These are phyloP conservation scores for Aspergillus neotritici DNA, from an alignment of 2,329 filamentous ascomycete species.

Conservation along the genomic window DNA sequence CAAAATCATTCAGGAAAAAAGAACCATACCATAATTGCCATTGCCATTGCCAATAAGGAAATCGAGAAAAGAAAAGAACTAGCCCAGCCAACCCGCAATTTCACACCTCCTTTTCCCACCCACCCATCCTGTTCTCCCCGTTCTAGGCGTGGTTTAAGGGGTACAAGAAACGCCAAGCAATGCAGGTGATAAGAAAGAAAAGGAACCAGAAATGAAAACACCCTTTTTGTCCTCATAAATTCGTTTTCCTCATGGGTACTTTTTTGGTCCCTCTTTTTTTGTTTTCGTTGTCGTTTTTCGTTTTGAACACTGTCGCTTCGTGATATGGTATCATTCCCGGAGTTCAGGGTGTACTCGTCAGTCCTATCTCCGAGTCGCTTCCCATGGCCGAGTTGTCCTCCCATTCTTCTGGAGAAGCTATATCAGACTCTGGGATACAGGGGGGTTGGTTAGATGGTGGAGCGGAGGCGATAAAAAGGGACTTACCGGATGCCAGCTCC, in stretches of 20 bases:
- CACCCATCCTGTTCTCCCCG: background rate
- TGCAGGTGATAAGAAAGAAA: constrained; percentile 16
- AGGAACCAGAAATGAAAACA: constrained; percentile 2
- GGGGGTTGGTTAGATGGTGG: constrained; percentile 17
- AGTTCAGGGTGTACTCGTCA: constrained; percentile 32
- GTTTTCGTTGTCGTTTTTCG: too few species aligned
- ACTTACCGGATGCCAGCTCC: constrained; percentile 37
- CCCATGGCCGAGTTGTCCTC: constrained; percentile 38
- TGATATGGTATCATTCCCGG: constrained; percentile 13
- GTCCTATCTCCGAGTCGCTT: constrained; percentile 38
- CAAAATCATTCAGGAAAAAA: background rate
- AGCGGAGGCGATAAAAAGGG: constrained; percentile 14
- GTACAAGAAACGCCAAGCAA: constrained; percentile 20
- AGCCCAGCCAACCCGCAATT: too few species aligned
- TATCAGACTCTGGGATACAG: constrained; percentile 33
- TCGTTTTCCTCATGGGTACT: constrained; percentile 21
- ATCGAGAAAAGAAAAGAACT: too few species aligned
- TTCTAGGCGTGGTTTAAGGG: constrained; percentile 1
- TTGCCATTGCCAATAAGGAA: too few species aligned
- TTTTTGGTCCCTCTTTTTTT: too few species aligned
- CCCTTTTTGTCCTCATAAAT: constrained; percentile 14
- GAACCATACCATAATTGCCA: too few species aligned
- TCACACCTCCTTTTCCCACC: too few species aligned
- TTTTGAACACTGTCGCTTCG: too few species aligned
- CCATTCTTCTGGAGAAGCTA: constrained; percentile 38